phyloP scores from a whole-genome alignment of 352 stramenopile species.

The Phytophthora chlamydospora region DNA sequence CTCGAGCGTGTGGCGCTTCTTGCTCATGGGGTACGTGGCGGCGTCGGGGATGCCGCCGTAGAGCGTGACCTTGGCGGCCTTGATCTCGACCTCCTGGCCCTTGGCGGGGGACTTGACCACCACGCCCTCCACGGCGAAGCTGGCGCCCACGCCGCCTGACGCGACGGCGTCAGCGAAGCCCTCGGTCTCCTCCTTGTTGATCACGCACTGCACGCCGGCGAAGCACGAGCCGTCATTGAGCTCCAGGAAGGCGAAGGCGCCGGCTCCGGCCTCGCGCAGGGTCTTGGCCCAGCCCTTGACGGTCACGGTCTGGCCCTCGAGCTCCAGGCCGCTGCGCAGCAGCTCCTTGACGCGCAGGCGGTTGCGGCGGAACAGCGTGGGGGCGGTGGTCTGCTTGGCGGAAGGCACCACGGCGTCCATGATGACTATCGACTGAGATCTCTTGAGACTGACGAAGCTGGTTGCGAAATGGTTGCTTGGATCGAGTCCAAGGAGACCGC shows the following conservation, averaged over 20 bases:
- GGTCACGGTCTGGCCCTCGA: conserved; percentile 87
- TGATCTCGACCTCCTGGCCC: conserved; percentile 93
- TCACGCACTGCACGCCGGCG: conserved; percentile 88
- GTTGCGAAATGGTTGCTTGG: conserved; percentile 36
- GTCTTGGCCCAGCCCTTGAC: conserved; percentile 96
- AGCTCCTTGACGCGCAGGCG: conserved; percentile 88
- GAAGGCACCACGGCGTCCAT: conserved; percentile 63
- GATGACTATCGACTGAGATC: conserved; percentile 9
- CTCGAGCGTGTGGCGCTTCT: conserved; percentile 94
- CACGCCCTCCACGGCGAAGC: conserved; percentile 79
- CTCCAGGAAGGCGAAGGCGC: conserved; percentile 94
- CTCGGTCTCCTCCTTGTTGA: conserved; percentile 75
- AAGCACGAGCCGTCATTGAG: conserved; percentile 95
- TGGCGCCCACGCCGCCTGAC: conserved; percentile 87
- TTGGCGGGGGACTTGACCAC: conserved; percentile 91
- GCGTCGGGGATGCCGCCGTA: conserved; percentile 87
- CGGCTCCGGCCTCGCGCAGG: conserved; percentile 87
- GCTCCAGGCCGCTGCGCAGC: conserved; percentile 54
- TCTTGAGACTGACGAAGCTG: conserved; percentile 13
- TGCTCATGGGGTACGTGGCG: conserved; percentile 92
- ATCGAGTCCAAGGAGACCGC: no score
- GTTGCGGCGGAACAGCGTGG: conserved; percentile 82
- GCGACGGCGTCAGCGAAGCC: conserved; percentile 81
- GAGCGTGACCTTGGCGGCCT: conserved; percentile 86
- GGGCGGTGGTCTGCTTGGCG: conserved; percentile 46